A percentile compares a stretch with the other conserved stretches of the same genome.
Evolutionary conservation across 2,329 filamentous ascomycete genomes (phyloP).

Genomic region (Cladosporium sp.): DNA sequence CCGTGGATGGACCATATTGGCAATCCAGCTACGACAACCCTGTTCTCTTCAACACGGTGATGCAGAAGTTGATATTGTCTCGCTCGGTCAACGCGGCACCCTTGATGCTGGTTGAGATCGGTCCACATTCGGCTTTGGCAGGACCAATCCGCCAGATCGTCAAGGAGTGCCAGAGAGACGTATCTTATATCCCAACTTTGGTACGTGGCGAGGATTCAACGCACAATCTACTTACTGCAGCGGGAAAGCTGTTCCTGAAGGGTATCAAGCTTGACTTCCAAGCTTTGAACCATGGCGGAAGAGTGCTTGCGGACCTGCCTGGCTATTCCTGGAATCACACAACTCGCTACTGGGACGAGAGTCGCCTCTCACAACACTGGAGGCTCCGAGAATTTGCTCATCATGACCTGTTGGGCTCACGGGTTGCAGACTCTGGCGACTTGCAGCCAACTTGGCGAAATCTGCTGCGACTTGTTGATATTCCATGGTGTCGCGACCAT

Average conservation of each 20-base stretch:
- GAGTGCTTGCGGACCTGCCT: background rate
- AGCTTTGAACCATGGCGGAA: background rate
- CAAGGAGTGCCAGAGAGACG: background rate
- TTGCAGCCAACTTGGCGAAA: background rate
- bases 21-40: background rate
- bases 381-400: slow-evolving; percentile 28
- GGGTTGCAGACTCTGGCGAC: background rate
- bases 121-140: background rate
- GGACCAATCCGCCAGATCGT: background rate
- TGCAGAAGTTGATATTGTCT: background rate
- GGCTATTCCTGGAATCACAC: background rate
- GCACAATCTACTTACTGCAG: background rate
- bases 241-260: background rate
- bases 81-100: background rate
- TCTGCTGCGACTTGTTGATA: background rate
- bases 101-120: slow-evolving; percentile 6
- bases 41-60: background rate
- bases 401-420: slow-evolving; percentile 49
- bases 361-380: background rate
- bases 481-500: slow-evolving; percentile 7
- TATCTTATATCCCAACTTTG: background rate
- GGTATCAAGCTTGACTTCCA: background rate
- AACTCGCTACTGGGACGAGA: background rate
- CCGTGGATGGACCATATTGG: background rate
- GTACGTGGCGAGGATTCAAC: background rate